phyloP scores from a whole-genome alignment of 441 rosid species.

The Populus hybrid region DNA sequence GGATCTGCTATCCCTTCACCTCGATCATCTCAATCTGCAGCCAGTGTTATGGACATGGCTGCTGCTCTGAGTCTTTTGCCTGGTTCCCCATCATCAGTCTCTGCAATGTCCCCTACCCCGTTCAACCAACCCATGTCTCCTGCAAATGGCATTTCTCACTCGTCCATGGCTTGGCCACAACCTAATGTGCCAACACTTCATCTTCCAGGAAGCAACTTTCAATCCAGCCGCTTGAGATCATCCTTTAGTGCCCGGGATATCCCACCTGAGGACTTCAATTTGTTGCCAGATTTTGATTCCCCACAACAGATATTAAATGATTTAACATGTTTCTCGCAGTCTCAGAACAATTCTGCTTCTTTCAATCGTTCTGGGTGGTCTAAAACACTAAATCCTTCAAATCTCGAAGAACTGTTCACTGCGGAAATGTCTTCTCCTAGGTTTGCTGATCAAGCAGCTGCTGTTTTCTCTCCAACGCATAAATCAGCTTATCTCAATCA shows the following conservation, averaged over 20 bases:
- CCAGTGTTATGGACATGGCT: conserved; percentile 58
- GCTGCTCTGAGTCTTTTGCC: conserved; percentile 43
- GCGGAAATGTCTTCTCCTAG: conserved; percentile 46
- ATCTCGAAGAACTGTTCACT: conserved; percentile 51
- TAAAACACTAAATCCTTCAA: conserved; percentile 47
- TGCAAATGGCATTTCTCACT: conserved; percentile 25
- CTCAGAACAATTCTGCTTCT: conserved; percentile 26
- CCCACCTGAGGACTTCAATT: conserved; percentile 30
- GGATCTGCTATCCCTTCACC: conserved; percentile 56
- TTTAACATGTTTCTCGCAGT: conserved; percentile 33
- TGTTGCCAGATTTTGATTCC: conserved; percentile 39
- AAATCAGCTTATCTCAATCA: conserved; percentile 42
- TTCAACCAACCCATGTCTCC: conserved; percentile 54
- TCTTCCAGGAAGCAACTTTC: conserved; percentile 48
- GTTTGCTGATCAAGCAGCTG: conserved; percentile 39
- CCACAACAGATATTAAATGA: conserved; percentile 47
- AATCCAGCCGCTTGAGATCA: conserved; percentile 59
- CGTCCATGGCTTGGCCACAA: conserved; percentile 46
- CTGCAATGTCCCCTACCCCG: conserved; percentile 42
- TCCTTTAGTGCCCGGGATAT: conserved; percentile 54
- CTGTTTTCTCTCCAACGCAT: conserved; percentile 47
- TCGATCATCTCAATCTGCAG: conserved; percentile 38
- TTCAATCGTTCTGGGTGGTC: conserved; percentile 33
- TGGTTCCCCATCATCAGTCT: conserved; percentile 46
- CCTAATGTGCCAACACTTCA: conserved; percentile 53